Conservation (phyloP, 139 green algal genomes). For the Ettlia oleoabundans region DNA sequence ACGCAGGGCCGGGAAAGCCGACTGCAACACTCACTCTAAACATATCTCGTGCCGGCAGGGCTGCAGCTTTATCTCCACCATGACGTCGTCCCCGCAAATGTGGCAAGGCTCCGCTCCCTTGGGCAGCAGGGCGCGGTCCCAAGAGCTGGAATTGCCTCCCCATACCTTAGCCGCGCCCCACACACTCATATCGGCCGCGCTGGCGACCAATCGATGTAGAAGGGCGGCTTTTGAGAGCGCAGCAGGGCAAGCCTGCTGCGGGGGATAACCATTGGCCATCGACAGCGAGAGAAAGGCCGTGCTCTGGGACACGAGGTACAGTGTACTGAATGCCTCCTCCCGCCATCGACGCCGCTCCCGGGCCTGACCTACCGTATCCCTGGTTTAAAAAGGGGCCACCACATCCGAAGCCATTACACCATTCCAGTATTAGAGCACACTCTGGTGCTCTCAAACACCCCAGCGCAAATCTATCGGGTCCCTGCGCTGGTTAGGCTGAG, state of each 20-base stretch:
- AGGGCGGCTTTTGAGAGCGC: no score
- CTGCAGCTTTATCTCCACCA: background rate
- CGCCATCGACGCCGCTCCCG: no score
- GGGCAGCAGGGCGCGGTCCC: background rate
- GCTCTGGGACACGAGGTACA: no score
- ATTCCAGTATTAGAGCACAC: no score
- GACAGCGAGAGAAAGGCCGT: no score
- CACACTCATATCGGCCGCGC: background rate
- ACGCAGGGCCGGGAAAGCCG: background rate
- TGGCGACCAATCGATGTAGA: background rate
- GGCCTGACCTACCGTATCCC: no score
- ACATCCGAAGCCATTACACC: no score
- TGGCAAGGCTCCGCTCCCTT: slow-evolving; percentile 19
- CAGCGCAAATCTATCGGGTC: background rate
- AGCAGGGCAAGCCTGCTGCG: no score
- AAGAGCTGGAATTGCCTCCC: background rate
- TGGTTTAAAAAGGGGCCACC: no score
- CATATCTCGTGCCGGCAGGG: background rate
- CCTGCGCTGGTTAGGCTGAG: background rate
- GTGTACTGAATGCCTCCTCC: no score
- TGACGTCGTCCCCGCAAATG: slow-evolving; percentile 4
- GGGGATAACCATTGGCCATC: no score
- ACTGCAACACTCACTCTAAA: background rate
- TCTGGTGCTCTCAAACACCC: no score
- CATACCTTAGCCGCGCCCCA: background rate